Conservation (phyloP, 441 rosid species). For the Gossypium schwendimanii region DNA sequence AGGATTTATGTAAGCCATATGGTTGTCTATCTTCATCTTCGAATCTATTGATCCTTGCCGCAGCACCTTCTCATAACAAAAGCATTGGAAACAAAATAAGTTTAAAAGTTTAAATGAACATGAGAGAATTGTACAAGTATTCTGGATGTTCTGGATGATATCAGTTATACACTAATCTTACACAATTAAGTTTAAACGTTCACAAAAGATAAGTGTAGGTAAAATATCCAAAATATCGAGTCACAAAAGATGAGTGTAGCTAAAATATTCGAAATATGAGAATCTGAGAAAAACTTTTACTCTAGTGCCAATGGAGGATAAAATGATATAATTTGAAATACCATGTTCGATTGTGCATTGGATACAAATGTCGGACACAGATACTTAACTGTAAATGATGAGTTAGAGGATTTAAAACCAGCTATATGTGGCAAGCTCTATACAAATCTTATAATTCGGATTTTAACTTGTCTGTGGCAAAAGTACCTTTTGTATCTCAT, state of each 20-base stretch:
- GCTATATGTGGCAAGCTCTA: background rate
- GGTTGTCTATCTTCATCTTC: slow-evolving; percentile 10
- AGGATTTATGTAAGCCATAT: background rate
- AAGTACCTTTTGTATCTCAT: slow-evolving; percentile 82
- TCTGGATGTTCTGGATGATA: background rate
- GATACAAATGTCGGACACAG: background rate
- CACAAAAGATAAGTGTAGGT: background rate
- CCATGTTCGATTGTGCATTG: background rate
- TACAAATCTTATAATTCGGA: background rate
- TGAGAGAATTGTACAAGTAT: background rate
- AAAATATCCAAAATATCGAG: background rate
- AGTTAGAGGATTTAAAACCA: background rate
- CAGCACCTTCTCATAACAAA: slow-evolving; percentile 41
- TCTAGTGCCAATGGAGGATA: background rate
- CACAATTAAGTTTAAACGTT: background rate
- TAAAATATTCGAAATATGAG: too few relatives aligned
- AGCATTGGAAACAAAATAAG: background rate
- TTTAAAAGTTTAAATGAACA: background rate
- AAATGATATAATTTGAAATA: background rate
- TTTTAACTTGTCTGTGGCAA: background rate
- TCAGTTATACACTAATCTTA: background rate
- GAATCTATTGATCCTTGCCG: slow-evolving; percentile 31
- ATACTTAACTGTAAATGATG: background rate
- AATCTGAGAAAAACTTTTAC: background rate
- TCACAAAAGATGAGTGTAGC: background rate